These are phyloP conservation scores for Gracilaria vermiculophylla DNA, from an alignment of 23 red algal genomes.

Conservation along the genomic window DNA sequence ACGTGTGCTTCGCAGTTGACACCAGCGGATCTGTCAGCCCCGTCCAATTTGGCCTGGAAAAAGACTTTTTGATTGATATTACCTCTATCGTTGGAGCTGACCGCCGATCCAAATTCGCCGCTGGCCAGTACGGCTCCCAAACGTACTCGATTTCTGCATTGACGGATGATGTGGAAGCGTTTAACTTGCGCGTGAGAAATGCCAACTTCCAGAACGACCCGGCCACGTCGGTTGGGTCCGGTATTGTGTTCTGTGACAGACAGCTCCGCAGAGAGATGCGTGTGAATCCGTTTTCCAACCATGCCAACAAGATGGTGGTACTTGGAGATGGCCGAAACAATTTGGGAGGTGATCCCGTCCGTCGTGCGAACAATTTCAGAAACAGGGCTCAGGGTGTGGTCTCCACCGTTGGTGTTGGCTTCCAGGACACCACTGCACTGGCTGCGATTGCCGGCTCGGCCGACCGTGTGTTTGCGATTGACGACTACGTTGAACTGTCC, in stretches of 20 bases:
- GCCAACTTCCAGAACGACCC: background rate
- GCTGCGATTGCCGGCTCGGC: background rate
- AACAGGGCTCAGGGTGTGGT: background rate
- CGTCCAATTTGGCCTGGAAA: background rate
- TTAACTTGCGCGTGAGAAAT: background rate
- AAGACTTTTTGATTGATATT: conserved; percentile 28
- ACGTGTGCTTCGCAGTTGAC: conserved; percentile 42
- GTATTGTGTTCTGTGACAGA: background rate
- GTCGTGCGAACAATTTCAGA: background rate
- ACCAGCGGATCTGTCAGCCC: background rate
- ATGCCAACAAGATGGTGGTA: background rate
- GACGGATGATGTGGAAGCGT: background rate
- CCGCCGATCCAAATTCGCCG: background rate
- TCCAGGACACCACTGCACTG: background rate
- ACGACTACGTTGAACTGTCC: background rate
- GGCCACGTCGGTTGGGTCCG: background rate
- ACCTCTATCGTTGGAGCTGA: background rate
- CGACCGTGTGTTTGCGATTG: background rate
- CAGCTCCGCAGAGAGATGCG: background rate
- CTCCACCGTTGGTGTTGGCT: background rate
- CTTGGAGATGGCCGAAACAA: background rate
- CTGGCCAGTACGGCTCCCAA: background rate
- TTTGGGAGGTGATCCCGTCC: background rate
- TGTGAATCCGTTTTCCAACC: background rate
- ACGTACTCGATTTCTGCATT: background rate